These are phyloP conservation scores for Mollisiaceae sp. DNA, from an alignment of 2,329 filamentous ascomycete species.

Conservation along the genomic window DNA sequence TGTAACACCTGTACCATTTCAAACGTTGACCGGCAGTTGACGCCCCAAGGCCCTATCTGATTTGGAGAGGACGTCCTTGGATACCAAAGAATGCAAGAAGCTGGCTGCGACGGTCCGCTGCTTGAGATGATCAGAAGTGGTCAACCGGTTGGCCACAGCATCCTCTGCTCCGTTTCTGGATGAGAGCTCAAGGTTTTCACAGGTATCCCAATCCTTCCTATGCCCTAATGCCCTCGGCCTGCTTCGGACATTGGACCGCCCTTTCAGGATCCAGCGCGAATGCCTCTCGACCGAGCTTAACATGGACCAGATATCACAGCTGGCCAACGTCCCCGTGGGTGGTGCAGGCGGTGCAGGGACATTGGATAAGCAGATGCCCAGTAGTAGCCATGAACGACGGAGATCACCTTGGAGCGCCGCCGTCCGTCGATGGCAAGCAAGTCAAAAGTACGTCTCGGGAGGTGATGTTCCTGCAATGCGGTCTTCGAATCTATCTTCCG, in stretches of 20 bases:
- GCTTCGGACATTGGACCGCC: neutral
- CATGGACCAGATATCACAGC: neutral
- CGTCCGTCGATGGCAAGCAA: neutral
- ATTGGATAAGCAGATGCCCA: neutral
- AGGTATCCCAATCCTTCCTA: neutral
- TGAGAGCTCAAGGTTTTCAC: neutral
- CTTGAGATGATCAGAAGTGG: conserved; percentile 17
- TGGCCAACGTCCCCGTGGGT: neutral
- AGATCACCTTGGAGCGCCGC: neutral
- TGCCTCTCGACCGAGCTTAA: neutral
- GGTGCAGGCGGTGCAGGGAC: neutral
- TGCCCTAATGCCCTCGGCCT: neutral
- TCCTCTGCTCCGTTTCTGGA: conserved; percentile 4
- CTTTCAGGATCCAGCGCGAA: neutral
- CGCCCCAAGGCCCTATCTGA: neutral
- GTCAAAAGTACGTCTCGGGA: neutral
- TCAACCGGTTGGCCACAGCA: conserved; percentile 9
- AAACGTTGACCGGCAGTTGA: conserved; percentile 13
- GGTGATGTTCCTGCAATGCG: neutral
- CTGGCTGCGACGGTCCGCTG: conserved; percentile 25
- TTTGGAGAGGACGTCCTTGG: conserved; percentile 17
- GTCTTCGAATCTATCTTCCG: neutral
- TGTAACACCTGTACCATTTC: neutral
- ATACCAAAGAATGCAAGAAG: conserved; percentile 16
- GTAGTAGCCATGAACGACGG: neutral